Conservation (phyloP, 495 filamentous ascomycete genomes). For the Penicillium maclennaniae region DNA sequence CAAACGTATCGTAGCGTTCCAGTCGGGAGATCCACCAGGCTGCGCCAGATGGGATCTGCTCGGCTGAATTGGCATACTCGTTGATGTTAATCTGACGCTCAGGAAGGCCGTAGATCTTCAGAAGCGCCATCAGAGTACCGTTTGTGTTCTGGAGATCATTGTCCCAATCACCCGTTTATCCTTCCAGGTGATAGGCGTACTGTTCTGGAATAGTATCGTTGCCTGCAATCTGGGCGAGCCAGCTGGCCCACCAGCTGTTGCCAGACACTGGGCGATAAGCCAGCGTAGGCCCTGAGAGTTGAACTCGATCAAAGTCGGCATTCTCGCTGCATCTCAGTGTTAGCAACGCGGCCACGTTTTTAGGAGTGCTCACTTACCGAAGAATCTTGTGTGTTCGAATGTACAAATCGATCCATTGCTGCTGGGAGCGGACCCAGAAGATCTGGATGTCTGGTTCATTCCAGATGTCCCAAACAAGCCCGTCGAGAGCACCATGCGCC, state of each 20-base stretch:
- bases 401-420: conserved; percentile 32
- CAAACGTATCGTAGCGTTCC: conserved; percentile 34
- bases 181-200: conserved; percentile 33
- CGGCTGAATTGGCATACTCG: conserved; percentile 34
- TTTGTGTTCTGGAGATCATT: conserved; percentile 29
- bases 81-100: conserved; percentile 37
- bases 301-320: conserved; percentile 8
- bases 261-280: conserved; percentile 14
- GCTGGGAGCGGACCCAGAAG: conserved; percentile 32
- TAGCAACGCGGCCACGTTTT: neutral
- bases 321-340: neutral
- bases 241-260: conserved; percentile 31
- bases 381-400: conserved; percentile 25
- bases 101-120: conserved; percentile 28
- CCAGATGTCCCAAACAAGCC: conserved; percentile 38
- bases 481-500: conserved; percentile 25
- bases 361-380: conserved; percentile 18
- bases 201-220: conserved; percentile 33
- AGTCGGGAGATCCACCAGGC: conserved; percentile 39
- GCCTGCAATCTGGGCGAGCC: conserved; percentile 22
- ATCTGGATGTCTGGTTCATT: conserved; percentile 37
- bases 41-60: conserved; percentile 36
- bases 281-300: conserved; percentile 27
- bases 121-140: conserved; percentile 15
- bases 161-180: conserved; percentile 6